These are phyloP conservation scores for Cicer pinnatifidum DNA, from an alignment of 306 rosid species.

Conservation along the genomic window DNA sequence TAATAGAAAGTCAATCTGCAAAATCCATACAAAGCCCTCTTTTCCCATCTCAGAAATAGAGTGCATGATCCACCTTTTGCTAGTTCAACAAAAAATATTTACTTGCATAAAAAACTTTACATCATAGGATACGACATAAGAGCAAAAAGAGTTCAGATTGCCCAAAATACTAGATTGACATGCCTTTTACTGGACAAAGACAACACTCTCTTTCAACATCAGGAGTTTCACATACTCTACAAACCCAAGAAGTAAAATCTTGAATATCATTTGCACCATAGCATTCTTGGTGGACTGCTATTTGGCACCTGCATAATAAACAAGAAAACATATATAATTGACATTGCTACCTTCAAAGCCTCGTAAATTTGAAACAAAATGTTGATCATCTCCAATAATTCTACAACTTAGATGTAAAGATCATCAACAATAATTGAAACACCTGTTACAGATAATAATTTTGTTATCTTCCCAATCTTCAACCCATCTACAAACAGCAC, in stretches of 20 bases:
- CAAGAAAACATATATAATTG: constrained; percentile 4
- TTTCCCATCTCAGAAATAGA: constrained; percentile 30
- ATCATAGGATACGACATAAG: constrained; percentile 27
- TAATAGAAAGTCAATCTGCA: constrained; percentile 7
- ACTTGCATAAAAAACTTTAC: constrained; percentile 9
- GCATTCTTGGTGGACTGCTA: constrained; percentile 99
- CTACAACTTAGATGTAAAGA: constrained; percentile 26
- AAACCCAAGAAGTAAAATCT: constrained; percentile 98
- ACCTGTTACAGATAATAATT: constrained; percentile 97
- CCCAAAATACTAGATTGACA: constrained; percentile 46
- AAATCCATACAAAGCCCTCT: constrained; percentile 33
- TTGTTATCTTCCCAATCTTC: constrained; percentile 98
- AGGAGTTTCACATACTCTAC: constrained; percentile 94
- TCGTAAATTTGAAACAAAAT: constrained; percentile 24
- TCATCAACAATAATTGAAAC: constrained; percentile 39
- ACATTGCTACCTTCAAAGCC: constrained; percentile 14
- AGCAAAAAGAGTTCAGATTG: constrained; percentile 22
- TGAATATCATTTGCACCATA: constrained; percentile 81
- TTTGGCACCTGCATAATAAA: constrained; percentile 77
- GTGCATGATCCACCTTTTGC: constrained; percentile 21
- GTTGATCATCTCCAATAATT: constrained; percentile 15
- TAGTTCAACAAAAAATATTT: neutral
- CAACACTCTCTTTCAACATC: constrained; percentile 88
- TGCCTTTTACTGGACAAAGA: constrained; percentile 98
- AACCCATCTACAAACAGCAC: constrained; percentile 98